Evolutionary conservation across 305 asterid genomes (phyloP).

Genomic region (Fraxinus platypoda): DNA sequence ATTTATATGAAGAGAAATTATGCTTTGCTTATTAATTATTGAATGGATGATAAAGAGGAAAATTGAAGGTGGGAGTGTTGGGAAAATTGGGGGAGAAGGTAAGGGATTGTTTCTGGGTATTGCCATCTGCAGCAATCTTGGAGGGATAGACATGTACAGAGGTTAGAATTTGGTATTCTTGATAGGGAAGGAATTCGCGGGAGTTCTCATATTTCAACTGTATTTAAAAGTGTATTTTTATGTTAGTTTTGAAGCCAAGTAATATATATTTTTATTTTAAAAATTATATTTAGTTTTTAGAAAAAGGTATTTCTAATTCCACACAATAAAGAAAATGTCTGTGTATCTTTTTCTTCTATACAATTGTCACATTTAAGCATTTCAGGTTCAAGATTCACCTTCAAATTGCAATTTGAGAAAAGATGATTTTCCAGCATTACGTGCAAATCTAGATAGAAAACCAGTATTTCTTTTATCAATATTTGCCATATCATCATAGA

Average conservation of each 20-base stretch:
- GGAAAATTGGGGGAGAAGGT: slow-evolving; percentile 53
- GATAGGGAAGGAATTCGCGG: slow-evolving; percentile 58
- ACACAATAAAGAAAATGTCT: background rate
- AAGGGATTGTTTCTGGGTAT: slow-evolving; percentile 57
- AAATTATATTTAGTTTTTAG: too few relatives aligned
- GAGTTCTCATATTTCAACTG: slow-evolving; percentile 35
- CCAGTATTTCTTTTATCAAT: background rate
- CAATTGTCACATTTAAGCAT: background rate
- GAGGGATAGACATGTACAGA: background rate
- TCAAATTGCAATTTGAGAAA: too few relatives aligned
- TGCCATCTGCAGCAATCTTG: slow-evolving; percentile 1
- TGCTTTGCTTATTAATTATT: slow-evolving; percentile 54
- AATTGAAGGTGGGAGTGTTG: slow-evolving; percentile 19
- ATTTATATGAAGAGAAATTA: slow-evolving; percentile 33
- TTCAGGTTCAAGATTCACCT: background rate
- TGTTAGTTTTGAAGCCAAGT: background rate
- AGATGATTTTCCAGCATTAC: background rate
- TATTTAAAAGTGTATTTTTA: slow-evolving; percentile 3
- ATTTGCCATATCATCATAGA: background rate
- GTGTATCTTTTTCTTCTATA: background rate
- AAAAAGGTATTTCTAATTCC: background rate
- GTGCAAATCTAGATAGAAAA: background rate
- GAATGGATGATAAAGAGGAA: slow-evolving; percentile 23
- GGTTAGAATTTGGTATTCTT: slow-evolving; percentile 65
- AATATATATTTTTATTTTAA: too few relatives aligned